Base-by-base conservation (phyloP, 1,139 yeast genomes). In the Zygosaccharomyces sapae region DNA sequence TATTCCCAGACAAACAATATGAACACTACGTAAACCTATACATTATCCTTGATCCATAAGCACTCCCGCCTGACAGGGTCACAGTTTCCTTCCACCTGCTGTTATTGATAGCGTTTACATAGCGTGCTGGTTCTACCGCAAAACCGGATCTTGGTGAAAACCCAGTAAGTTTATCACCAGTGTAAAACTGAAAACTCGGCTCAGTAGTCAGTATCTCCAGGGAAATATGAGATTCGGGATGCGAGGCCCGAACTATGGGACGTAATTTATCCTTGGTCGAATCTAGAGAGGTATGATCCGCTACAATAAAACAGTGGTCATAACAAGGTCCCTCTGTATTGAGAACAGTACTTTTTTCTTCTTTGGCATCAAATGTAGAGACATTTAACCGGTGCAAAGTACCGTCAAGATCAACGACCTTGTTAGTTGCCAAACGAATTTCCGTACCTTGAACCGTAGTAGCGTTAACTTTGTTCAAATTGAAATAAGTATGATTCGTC, bases 401-500 rank as follows among this genome's bases (percentile, higher is more conserved):
- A 8, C 86, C 86, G n/a, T 82, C 80, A 18, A 86, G 84, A 47
- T 72, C 78, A 55, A 81, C 63, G 31, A 57, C 55, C 40, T 62
- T 55, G 54, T 66, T 63, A 20, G 72, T 54, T 47, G 57, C 58
- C 35, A 70, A 54, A 51, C 61, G 54, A 10, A 62, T 42, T 43
- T 57, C 55, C 13, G 63, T 57, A 30, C 60, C 65, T 20, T 51
- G 58, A 40, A 58, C 61, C 6, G 67, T 52, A 24, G 50, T 54
- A 12, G 58, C 56, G 25, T 62, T 58, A 43, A 56, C 57, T 40
- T 65, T 64, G 46, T 69, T 59, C 36, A 68, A 52, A 58, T 76
- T 79, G 71, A 80, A 80, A 64, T 80, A 81, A 13, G 81, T 68
- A 61, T 83, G 89, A 63, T 82, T 83, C 42, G 87, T 80, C 62